A percentile compares a stretch with the other conserved stretches of the same genome.
Evolutionary conservation across 177 flowering plant genomes (phyloP).

Genomic region (Vitis hybrid): DNA sequence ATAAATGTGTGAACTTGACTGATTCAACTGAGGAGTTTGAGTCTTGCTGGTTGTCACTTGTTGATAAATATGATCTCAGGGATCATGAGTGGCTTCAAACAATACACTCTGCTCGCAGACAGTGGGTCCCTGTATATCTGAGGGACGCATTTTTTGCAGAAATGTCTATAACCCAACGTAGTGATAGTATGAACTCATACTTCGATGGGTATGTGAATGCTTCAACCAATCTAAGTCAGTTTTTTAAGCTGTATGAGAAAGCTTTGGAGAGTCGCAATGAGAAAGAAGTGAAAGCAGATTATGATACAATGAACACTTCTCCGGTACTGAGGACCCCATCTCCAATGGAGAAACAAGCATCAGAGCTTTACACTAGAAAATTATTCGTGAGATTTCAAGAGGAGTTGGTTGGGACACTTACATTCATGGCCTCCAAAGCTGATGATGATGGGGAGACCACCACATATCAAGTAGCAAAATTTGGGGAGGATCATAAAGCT

Average conservation of each 20-base stretch:
- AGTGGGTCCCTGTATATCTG: constrained; percentile 82
- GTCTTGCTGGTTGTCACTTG: constrained; percentile 62
- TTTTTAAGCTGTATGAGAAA: constrained; percentile 65
- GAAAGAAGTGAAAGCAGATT: constrained; percentile 78
- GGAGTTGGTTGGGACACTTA: constrained; percentile 70
- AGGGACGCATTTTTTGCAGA: constrained; percentile 78
- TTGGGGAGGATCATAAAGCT: constrained; percentile 64
- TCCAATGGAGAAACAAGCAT: constrained; percentile 84
- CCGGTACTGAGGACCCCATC: constrained; percentile 75
- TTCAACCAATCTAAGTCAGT: constrained; percentile 54
- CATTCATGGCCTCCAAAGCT: constrained; percentile 56
- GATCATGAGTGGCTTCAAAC: constrained; percentile 73
- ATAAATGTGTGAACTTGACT: constrained; percentile 62
- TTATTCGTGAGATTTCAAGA: constrained; percentile 71
- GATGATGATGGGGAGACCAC: constrained; percentile 58
- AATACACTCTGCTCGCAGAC: constrained; percentile 52
- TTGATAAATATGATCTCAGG: constrained; percentile 55
- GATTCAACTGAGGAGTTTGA: constrained; percentile 72
- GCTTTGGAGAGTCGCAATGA: constrained; percentile 67
- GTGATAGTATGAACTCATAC: constrained; percentile 72
- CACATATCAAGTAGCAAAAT: constrained; percentile 62
- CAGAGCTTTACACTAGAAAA: constrained; percentile 68
- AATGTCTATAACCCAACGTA: constrained; percentile 59
- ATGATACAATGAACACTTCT: constrained; percentile 55
- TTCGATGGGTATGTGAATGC: constrained; percentile 77